phyloP scores from a whole-genome alignment of 371 early-diverging fungal species.

The Apophysomyces variabilis region DNA sequence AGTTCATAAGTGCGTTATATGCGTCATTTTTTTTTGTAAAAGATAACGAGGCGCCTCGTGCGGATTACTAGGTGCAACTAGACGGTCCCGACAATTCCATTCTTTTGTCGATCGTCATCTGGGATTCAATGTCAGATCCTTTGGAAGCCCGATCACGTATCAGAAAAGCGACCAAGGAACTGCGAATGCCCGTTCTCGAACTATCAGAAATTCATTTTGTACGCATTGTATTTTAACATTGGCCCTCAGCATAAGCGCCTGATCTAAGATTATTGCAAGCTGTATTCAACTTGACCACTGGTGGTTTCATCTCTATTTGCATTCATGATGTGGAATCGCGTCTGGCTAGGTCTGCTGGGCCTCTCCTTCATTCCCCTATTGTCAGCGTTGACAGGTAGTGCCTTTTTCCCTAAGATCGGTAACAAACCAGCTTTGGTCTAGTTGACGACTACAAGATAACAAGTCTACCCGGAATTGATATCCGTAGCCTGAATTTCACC shows the following conservation, averaged over 20 bases:
- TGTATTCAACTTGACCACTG: background rate
- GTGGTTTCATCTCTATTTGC: background rate
- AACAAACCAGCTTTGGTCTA: constrained; percentile 12
- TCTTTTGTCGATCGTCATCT: too few relatives aligned
- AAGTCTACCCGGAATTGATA: constrained; percentile 55
- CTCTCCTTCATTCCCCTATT: background rate
- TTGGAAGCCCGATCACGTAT: too few relatives aligned
- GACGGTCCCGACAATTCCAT: too few relatives aligned
- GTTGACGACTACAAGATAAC: constrained; percentile 63
- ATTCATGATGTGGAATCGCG: constrained; percentile 17
- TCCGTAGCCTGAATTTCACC: constrained; percentile 33
- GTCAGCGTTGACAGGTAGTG: constrained; percentile 25
- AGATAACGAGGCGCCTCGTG: too few relatives aligned
- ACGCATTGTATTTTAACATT: too few relatives aligned
- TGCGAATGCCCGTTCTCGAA: too few relatives aligned
- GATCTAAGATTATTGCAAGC: background rate
- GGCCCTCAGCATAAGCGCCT: background rate
- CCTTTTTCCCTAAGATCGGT: background rate
- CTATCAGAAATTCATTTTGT: too few relatives aligned
- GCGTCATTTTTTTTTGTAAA: too few relatives aligned
- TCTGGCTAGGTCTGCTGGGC: constrained; percentile 6
- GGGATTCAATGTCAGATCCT: too few relatives aligned
- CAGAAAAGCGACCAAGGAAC: too few relatives aligned
- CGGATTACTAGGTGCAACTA: too few relatives aligned
- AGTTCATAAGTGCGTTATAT: too few relatives aligned